Percentiles rank a stretch among this genome's conserved stretches.
These are phyloP conservation scores for Pelagomonas calceolata DNA, from an alignment of 108 stramenopile species.

Conservation along the genomic window DNA sequence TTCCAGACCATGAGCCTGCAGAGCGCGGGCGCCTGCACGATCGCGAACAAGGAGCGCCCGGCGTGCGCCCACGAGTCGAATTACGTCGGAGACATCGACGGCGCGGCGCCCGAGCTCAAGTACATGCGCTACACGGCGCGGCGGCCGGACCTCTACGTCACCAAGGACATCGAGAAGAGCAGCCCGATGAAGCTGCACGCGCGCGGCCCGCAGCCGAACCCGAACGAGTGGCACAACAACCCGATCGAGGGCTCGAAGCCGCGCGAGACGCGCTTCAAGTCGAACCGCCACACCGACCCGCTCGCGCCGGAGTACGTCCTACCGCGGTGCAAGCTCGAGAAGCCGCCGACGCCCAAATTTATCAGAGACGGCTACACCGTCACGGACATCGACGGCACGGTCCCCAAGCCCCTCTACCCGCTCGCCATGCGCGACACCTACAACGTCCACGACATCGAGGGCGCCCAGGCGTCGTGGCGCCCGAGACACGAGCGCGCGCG, in stretches of 20 bases:
- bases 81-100: constrained; percentile 3
- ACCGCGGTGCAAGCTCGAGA: constrained; percentile 17
- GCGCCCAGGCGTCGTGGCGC: constrained; percentile 30
- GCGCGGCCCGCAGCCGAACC: constrained; percentile 15
- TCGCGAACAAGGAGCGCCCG: constrained; percentile 1
- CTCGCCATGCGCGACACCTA: constrained; percentile 16
- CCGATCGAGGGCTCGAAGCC: constrained; percentile 37
- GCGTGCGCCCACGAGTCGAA: background rate
- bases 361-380: constrained; percentile 22
- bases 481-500: constrained; percentile 21
- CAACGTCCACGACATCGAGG: constrained; percentile 35
- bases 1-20: constrained; percentile 9
- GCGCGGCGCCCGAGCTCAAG: constrained; percentile 3
- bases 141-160: constrained; percentile 18
- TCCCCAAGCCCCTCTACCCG: constrained; percentile 19
- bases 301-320: constrained; percentile 37
- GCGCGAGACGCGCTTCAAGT: constrained; percentile 1
- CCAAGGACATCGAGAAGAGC: constrained; percentile 30
- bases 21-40: background rate
- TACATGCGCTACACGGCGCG: constrained; percentile 15
- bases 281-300: constrained; percentile 26
- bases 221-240: constrained; percentile 19
- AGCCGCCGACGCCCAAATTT: constrained; percentile 16
- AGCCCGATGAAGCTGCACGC: constrained; percentile 9
- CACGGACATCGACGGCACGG: constrained; percentile 37